A percentile compares a stretch with the other conserved stretches of the same genome.
Evolutionary conservation across 2,329 filamentous ascomycete genomes (phyloP).

Genomic region (Exophiala lecanii-corni): DNA sequence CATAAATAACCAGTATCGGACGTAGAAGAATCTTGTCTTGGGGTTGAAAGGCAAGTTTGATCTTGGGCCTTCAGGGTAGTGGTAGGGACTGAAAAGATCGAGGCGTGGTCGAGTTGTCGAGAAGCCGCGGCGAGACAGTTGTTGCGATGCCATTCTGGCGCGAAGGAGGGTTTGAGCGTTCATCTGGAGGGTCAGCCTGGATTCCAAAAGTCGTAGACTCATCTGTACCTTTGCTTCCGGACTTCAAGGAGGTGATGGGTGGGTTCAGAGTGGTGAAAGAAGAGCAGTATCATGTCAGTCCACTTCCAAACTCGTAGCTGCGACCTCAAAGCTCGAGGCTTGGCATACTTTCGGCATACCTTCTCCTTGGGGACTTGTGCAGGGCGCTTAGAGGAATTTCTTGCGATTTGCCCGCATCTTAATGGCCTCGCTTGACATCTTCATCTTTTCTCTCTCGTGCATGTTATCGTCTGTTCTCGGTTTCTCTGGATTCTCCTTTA

Average conservation of each 20-base stretch:
- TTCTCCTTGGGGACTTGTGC: not conserved
- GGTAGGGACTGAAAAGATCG: constrained; percentile 84
- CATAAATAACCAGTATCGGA: constrained; percentile 80
- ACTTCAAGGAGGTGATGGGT: no score
- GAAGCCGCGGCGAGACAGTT: constrained; percentile 88
- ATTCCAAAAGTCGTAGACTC: not conserved
- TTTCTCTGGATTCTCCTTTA: constrained; percentile 4
- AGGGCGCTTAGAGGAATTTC: constrained; percentile 5
- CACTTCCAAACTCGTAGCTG: constrained; percentile 11
- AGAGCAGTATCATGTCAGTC: constrained; percentile 5
- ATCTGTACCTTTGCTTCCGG: no score
- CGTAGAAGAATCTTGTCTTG: constrained; percentile 74
- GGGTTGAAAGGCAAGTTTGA: constrained; percentile 98
- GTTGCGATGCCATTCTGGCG: constrained; percentile 57
- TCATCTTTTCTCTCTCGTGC: no score
- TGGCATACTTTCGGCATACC: constrained; percentile 7
- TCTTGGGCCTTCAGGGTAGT: constrained; percentile 95
- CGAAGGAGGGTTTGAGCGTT: constrained; percentile 64
- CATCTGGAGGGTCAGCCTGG: constrained; percentile 57
- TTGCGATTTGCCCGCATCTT: constrained; percentile 6
- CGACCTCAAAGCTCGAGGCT: constrained; percentile 7
- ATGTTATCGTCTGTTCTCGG: not conserved
- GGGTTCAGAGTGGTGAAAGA: no score
- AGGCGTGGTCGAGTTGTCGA: constrained; percentile 68
- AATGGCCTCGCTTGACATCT: not conserved